Base-by-base conservation (phyloP, 805 yeast genomes). In the Dipodascus albidus region DNA sequence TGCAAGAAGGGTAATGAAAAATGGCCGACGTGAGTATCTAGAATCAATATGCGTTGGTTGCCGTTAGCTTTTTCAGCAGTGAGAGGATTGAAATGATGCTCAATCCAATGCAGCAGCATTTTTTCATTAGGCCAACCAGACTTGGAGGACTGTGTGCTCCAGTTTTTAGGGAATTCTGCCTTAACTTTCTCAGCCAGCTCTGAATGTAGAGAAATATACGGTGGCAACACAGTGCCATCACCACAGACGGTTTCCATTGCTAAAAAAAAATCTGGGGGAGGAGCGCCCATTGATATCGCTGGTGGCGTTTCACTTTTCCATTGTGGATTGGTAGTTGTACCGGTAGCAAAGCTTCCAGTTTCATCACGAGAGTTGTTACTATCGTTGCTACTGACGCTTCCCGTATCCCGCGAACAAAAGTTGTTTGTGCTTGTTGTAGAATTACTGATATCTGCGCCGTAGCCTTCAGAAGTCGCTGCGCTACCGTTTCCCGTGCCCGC, bases 1-100 rank as follows among this genome's bases (percentile, higher is more conserved):
- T 38, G 44, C 20, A 38, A 38, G 20, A 38, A 38, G 8, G 44
- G 44, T 6, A 38, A 19, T 4, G 44, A 38, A 14, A 38, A 38
- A 38, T 38, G 44, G 20, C 44, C 44, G 20, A 38, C 44, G n/a
- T 38, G 44, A 38, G 44, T 38, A 38, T 38, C 44, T n/a, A 38
- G 44, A 38, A 38, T 38, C 6, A 38, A 4, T 6, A 38, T 38
- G n/a, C 44, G 44, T 14, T 38, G 44, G 20, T 38, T 38, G 20
- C 44, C 44, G 20, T 38, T 38, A 14, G 44, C 44, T 17, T 38
- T 38, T 4, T 38, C 44, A 38, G 14, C 4, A n/a, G 44, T 38
- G 20, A 38, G 44, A 11, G 44, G 44, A 14, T 38, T 38, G 44
- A 38, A 38, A 17, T 38, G 15, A 14, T 38, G 44, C 15, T 38